phyloP scores from a whole-genome alignment of 2,329 filamentous ascomycete genomes.

The Bipolaris oryzae region DNA sequence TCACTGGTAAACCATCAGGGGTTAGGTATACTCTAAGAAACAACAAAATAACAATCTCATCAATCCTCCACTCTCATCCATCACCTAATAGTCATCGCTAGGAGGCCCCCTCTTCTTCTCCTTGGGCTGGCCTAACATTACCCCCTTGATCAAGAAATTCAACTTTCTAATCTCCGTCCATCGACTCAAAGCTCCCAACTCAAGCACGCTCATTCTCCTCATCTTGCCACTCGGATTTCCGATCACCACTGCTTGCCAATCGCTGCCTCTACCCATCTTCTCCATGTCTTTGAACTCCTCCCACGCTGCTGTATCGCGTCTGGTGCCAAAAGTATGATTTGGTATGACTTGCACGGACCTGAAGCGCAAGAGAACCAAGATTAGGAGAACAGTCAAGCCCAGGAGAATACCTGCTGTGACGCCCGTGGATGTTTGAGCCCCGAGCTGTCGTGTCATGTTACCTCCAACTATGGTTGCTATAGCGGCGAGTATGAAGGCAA shows the following conservation, averaged over 20 bases:
- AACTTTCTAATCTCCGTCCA: slow-evolving; percentile 72
- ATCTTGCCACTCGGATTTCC: slow-evolving; percentile 73
- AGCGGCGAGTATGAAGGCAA: slow-evolving; percentile 73
- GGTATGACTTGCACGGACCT: slow-evolving; percentile 72
- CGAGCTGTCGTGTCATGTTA: slow-evolving; percentile 67
- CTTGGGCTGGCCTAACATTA: slow-evolving; percentile 22
- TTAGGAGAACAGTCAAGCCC: slow-evolving; percentile 66
- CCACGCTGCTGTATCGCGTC: slow-evolving; percentile 41
- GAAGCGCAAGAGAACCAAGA: slow-evolving; percentile 68
- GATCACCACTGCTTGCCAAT: slow-evolving; percentile 73
- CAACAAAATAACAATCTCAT: neutral
- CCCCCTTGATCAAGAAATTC: slow-evolving; percentile 49
- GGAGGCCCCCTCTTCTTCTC: slow-evolving; percentile 13
- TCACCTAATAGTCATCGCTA: slow-evolving; percentile 8
- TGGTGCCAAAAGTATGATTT: slow-evolving; percentile 56
- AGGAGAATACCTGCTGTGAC: slow-evolving; percentile 72
- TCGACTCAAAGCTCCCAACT: slow-evolving; percentile 69
- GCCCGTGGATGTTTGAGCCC: slow-evolving; percentile 70
- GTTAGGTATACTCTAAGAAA: neutral
- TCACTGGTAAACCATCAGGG: neutral
- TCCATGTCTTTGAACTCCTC: slow-evolving; percentile 48
- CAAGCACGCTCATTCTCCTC: slow-evolving; percentile 72
- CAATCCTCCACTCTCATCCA: neutral
- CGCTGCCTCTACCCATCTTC: slow-evolving; percentile 50
- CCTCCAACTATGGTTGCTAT: slow-evolving; percentile 72